Conservation (phyloP, 2,329 filamentous ascomycete species). For the Shiraia sp. region DNA sequence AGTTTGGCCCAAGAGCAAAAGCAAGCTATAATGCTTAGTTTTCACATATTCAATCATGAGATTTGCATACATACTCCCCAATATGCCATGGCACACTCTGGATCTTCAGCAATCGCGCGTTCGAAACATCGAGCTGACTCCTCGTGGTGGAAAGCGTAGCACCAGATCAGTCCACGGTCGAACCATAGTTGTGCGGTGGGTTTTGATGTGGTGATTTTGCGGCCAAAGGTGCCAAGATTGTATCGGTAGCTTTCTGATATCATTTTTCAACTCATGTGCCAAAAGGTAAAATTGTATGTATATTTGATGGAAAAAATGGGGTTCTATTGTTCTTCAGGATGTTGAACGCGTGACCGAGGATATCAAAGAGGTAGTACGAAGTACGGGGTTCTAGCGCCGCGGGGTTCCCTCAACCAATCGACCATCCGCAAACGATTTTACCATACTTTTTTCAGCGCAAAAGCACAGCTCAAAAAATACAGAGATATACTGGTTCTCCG, state of each 20-base stretch:
- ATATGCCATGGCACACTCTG: slow-evolving; percentile 63
- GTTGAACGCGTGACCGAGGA: neutral
- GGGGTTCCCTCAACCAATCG: too few species aligned
- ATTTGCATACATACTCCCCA: slow-evolving; percentile 57
- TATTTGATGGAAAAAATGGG: too few species aligned
- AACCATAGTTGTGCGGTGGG: slow-evolving; percentile 67
- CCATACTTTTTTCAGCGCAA: too few species aligned
- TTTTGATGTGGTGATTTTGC: slow-evolving; percentile 59
- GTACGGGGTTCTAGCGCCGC: too few species aligned
- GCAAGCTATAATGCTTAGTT: slow-evolving; percentile 53
- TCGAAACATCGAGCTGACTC: slow-evolving; percentile 69
- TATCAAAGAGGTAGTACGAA: too few species aligned
- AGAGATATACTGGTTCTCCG: too few species aligned
- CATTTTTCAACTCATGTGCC: too few species aligned
- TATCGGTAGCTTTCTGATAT: slow-evolving; percentile 39
- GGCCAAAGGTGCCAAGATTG: slow-evolving; percentile 63
- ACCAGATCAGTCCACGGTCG: slow-evolving; percentile 72
- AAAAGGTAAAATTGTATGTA: too few species aligned
- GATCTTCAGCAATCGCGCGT: slow-evolving; percentile 59
- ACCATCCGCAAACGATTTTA: too few species aligned
- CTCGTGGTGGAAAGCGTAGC: slow-evolving; percentile 76
- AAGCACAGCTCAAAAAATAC: neutral
- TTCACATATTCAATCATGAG: neutral
- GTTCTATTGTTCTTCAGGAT: too few species aligned
- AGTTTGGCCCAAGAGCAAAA: slow-evolving; percentile 74